Conservation (phyloP, 106 monocot species). For the Alisma plantagoaquatica region DNA sequence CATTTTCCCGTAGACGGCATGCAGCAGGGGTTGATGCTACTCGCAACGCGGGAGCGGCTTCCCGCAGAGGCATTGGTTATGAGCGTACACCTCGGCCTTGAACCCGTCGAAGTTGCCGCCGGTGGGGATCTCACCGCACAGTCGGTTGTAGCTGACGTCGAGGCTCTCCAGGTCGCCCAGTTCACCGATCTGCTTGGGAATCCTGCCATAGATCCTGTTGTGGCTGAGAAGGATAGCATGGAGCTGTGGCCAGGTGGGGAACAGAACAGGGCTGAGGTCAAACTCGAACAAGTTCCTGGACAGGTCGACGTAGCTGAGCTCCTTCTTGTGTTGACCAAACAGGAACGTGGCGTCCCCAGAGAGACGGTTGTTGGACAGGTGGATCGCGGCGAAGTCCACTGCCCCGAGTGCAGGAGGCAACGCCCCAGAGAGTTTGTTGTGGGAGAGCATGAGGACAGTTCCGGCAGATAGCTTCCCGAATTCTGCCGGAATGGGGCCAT, state of each 20-base stretch:
- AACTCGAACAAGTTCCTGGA: slow-evolving; percentile 20
- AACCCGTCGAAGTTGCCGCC: slow-evolving; percentile 16
- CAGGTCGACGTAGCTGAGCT: slow-evolving; percentile 8
- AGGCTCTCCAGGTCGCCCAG: slow-evolving; percentile 12
- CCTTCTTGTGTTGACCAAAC: slow-evolving; percentile 16
- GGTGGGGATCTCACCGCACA: slow-evolving; percentile 40
- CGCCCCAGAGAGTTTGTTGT: slow-evolving; percentile 8
- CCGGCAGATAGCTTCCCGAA: slow-evolving; percentile 21
- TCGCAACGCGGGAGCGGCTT: slow-evolving; percentile 27
- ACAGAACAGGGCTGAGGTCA: slow-evolving; percentile 19
- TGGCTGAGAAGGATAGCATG: slow-evolving; percentile 8
- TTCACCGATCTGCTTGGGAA: slow-evolving; percentile 17
- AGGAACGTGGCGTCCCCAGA: slow-evolving; percentile 8
- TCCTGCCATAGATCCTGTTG: slow-evolving; percentile 28
- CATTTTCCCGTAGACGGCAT: too few species aligned
- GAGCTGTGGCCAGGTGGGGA: slow-evolving; percentile 13
- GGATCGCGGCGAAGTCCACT: neutral
- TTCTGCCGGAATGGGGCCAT: slow-evolving; percentile 35
- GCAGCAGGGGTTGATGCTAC: too few species aligned
- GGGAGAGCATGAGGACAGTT: neutral
- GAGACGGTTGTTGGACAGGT: slow-evolving; percentile 8
- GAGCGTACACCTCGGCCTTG: slow-evolving; percentile 16
- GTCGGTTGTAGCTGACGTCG: slow-evolving; percentile 48
- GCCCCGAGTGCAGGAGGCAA: neutral
- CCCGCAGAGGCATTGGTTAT: slow-evolving; percentile 59